Evolutionary conservation across 2,329 filamentous ascomycete species (phyloP), one percentile per base, ranked within the genome.

Genomic region (Alternaria brassicae): DNA sequence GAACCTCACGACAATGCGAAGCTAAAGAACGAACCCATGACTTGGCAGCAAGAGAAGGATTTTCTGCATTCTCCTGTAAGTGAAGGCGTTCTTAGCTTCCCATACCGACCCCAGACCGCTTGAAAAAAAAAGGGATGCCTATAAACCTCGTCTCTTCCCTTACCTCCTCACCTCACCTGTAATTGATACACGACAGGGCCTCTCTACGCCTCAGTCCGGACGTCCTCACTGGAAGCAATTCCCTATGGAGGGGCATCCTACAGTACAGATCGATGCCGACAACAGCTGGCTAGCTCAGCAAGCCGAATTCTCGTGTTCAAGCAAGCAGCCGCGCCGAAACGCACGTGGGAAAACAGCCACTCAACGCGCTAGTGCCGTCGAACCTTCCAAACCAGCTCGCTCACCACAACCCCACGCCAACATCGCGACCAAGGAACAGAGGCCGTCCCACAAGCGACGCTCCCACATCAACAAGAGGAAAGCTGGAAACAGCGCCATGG

Each of bases 31-130:
- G 56, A 64, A n/a, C 6, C 37, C 9, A 51, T 67, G 53, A 70
- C 66, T 9, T 67, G 64, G 69, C 66, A 72, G 40, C 68, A 72
- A 34, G 5, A 66, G 47, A 23, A 68, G 36, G 53, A 60, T 7
- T 63, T 67, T 23, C 27, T 15, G 4, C 40, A 41, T 23, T 34
- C 32, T 7, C 3, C 12, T 8, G 71, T 69, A 64, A 56, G 70
- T 69, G 34, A 67, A 52, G 40, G 37, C 50, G 3, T 32, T n/a
- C 12, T 5, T 28, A 4, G 39, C 40, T 25, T 34, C 30, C n/a
- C 53, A n/a, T 44, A 6, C 21, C 47, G 47, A 49, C 25, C 17
- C 23, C 23, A 45, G 45, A 47, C 57, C 41, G 34, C 47, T n/a
- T 6, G 30, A 13, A 15, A 28, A 19, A 30, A 13, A 15, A 28